A percentile compares a stretch with the other conserved stretches of the same genome.
These are phyloP conservation scores for Lactarius akahatsu DNA, from an alignment of 768 basidiomycete species.

Conservation along the genomic window DNA sequence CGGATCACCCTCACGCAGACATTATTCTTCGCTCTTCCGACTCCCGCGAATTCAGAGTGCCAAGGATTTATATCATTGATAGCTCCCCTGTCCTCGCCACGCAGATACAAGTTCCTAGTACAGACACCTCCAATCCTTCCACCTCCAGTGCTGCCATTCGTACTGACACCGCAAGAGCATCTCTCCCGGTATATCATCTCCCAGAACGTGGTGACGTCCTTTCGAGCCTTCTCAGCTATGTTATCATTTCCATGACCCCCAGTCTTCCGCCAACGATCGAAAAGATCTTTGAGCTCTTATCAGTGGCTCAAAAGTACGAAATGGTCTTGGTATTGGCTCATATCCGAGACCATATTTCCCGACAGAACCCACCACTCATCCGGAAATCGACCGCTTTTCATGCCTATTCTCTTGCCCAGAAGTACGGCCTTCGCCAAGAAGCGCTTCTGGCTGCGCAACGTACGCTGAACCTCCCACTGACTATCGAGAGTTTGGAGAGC, in stretches of 20 bases:
- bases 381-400: conserved; percentile 11
- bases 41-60: conserved; percentile 15
- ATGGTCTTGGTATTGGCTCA: conserved; percentile 2
- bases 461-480: conserved; percentile 3
- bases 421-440: conserved; percentile 16
- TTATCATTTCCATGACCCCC: conserved; percentile 7
- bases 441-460: conserved; percentile 8
- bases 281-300: conserved; percentile 11
- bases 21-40: conserved; percentile 13
- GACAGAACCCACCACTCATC: conserved; percentile 15
- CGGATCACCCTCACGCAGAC: conserved; percentile 9
- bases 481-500: conserved; percentile 9
- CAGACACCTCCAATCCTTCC: background rate
- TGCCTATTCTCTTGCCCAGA: conserved; percentile 8
- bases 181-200: conserved; percentile 7
- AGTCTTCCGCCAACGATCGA: conserved; percentile 13
- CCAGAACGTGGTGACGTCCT: conserved; percentile 13
- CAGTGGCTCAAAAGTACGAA: conserved; percentile 14
- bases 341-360: conserved; percentile 8
- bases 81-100: conserved; percentile 32
- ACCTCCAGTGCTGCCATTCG: background rate
- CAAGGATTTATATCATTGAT: conserved; percentile 14
- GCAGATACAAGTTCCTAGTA: background rate
- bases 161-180: background rate
- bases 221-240: conserved; percentile 20